phyloP scores from a whole-genome alignment of 2,329 filamentous ascomycete species.

The Aureobasidium pullulans region DNA sequence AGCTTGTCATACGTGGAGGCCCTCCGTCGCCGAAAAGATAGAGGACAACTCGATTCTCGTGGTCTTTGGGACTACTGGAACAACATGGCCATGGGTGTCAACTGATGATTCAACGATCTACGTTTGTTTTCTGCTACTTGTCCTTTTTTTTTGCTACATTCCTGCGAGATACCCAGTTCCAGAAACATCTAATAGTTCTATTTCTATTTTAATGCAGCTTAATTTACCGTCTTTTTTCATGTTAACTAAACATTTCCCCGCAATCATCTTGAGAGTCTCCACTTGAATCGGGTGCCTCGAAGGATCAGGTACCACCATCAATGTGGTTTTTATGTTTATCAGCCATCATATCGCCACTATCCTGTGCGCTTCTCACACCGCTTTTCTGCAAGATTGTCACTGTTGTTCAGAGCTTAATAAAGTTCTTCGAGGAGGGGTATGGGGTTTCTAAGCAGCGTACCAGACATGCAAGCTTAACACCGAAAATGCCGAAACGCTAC shows the following conservation, averaged over 20 bases:
- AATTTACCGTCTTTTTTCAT: neutral
- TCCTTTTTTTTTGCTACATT: neutral
- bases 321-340: neutral
- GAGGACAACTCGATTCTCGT: slow-evolving; percentile 1
- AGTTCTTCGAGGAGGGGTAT: neutral
- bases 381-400: neutral
- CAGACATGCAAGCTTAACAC: neutral
- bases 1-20: slow-evolving; percentile 19
- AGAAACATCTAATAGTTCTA: neutral
- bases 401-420: too few relatives aligned
- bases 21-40: slow-evolving; percentile 15
- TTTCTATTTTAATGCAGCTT: neutral
- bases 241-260: neutral
- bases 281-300: neutral
- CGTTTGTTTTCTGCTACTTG: neutral
- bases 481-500: neutral
- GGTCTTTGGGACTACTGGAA: slow-evolving; percentile 16
- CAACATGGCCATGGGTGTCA: slow-evolving; percentile 7
- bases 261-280: neutral
- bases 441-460: slow-evolving; percentile 6
- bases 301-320: slow-evolving; percentile 2
- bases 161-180: neutral
- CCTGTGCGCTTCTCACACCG: neutral
- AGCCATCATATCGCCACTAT: neutral
- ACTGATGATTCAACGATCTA: slow-evolving; percentile 3